These are phyloP conservation scores for Macrolepiota fuliginosa DNA, from an alignment of 768 basidiomycete species.

Conservation along the genomic window DNA sequence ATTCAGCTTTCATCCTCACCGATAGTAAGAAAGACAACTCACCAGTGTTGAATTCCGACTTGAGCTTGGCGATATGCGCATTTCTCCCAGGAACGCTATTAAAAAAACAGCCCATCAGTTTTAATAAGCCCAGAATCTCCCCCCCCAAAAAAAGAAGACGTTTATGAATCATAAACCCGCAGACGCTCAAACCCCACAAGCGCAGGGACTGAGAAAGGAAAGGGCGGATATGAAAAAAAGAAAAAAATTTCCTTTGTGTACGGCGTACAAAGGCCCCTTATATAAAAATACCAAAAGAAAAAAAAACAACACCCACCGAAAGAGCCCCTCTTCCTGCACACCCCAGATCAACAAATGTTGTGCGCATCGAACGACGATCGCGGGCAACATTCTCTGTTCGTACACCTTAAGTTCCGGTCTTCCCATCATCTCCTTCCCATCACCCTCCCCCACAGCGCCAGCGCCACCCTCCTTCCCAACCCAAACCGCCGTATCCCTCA, in stretches of 20 bases:
- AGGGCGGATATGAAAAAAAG: background rate
- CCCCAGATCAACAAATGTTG: slow-evolving; percentile 85
- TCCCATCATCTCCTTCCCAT: slow-evolving; percentile 8
- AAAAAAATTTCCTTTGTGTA: background rate
- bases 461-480: slow-evolving; percentile 17
- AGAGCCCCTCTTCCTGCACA: slow-evolving; percentile 81
- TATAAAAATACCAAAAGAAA: background rate
- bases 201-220: background rate
- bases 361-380: slow-evolving; percentile 76
- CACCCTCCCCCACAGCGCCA: background rate
- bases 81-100: slow-evolving; percentile 80
- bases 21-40: slow-evolving; percentile 14
- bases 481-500: slow-evolving; percentile 27
- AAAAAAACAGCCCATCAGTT: slow-evolving; percentile 12
- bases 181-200: slow-evolving; percentile 13
- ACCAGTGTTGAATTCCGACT: slow-evolving; percentile 82
- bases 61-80: slow-evolving; percentile 72
- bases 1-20: background rate
- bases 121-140: background rate
- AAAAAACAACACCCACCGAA: slow-evolving; percentile 52
- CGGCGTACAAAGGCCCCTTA: background rate
- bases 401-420: slow-evolving; percentile 27
- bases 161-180: slow-evolving; percentile 1
- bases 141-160: slow-evolving; percentile 14
- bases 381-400: slow-evolving; percentile 60